Base-by-base conservation (phyloP, 139 green algal genomes). In the Nannochloris sp. region DNA sequence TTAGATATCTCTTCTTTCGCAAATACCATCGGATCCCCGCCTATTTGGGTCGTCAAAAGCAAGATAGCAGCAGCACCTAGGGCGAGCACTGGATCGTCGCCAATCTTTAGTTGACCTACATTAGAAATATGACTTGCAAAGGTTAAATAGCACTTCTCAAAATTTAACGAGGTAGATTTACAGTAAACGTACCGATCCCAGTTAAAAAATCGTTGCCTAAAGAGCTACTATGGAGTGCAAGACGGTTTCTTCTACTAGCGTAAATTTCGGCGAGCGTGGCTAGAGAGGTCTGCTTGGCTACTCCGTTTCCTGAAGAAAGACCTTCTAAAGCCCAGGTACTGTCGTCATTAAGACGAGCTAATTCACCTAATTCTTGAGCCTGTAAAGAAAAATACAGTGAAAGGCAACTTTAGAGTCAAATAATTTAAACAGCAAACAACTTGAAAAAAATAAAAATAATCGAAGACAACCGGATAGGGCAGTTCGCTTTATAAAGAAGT, bases 301-400 rank as follows among this genome's bases (percentile, higher is more conserved):
- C 31, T 33, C 8, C 37, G 9, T 8, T 53, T 19, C 48, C 34
- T 7, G 70, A 46, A 14, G 32, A 27, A 3, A 77, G 56, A 7
- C 70, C 70, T 15, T 77, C 63, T 4, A 77, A 51, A 10, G 70
- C 70, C 63, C 56, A 72, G 23, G 62, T 14, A 0, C 44, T 62
- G 27, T 72, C 64, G 27, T 77, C 64, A 27, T 63, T 59, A 14
- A 31, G n/a, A 8, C 29, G 9, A 23, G 19, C 46, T 60, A 69
- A 51, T 36, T 76, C 70, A 3, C 70, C 70, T 15, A 72, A 42
- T 14, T 69, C 70, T 63, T 77, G 70, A 19, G 70, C 70, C 45
- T 72, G 33, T 42, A 77, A 8, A 27, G 42, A 51, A 51, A 27
- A 27, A 19, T n/a, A n/a, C n/a, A n/a, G n/a, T n/a, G n/a, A n/a